Base-by-base conservation (phyloP, 768 basidiomycete species). In the Suillus clintonianus region DNA sequence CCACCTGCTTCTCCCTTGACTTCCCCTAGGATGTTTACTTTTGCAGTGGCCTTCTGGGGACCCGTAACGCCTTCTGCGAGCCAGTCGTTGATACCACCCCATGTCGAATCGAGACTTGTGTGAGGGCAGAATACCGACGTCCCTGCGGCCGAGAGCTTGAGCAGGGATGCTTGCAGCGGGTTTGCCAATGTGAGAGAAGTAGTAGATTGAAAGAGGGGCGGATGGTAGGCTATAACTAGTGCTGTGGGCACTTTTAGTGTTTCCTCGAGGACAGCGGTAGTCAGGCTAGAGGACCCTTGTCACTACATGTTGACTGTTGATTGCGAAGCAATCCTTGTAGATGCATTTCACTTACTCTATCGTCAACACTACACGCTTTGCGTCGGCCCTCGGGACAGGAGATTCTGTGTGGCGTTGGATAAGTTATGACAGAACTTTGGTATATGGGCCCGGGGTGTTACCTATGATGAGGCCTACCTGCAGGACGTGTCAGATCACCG, bases 61-160 rank as follows among this genome's bases (percentile, higher is more conserved):
- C 76, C 78, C 65, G 85, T 76, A 39, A 85, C 72, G 41, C 83
- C 86, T 73, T 79, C 71, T 1, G 87, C 91, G 17, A 95, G 84
- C 92, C 92, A 97, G 76, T 96, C 94, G 71, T 97, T 97, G 60
- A 97, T 86, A 0, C 97, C 96, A 6, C 86, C 91, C 68, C 85
- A 83, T 1, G 92, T 87, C n/a, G 83, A 83, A 77, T 99, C 97
- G 19, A 97, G 83, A 0, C 94, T 86, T 0, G 92, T 94, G 77
- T 99, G 97, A 3, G 97, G 94, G 45, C 84, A 85, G 78, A 92
- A 97, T 5, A 98, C 84, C 1, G 90, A 91, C 62, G 98, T 89
- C 0, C 95, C 95, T 14, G 86, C 82, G 1, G 92, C 89, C 0
- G 89, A 89, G 65, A 95, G 93, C 61, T 80, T 83, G 6, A 99